Percentiles rank a stretch among this genome's conserved stretches.
Evolutionary conservation across 2,329 filamentous ascomycete species (phyloP).

Genomic region (Ophiobolus disseminans): DNA sequence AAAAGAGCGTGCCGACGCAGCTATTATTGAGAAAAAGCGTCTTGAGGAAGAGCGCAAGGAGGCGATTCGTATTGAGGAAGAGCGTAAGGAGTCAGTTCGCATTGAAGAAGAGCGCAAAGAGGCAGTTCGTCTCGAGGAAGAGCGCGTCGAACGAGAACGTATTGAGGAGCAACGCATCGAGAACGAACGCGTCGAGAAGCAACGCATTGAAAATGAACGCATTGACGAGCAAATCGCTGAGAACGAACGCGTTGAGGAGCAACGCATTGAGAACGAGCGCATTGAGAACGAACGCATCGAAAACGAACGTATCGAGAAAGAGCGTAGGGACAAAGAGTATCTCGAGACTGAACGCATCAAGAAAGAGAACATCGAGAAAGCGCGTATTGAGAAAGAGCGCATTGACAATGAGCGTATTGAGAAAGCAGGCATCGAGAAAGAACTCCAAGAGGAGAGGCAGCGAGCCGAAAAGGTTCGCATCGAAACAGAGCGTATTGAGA

Average conservation of each 20-base stretch:
- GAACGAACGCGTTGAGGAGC: neutral
- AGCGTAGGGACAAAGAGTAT: neutral
- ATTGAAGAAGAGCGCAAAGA: too few relatives aligned
- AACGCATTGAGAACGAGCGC: neutral
- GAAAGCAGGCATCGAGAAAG: neutral
- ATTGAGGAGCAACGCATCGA: neutral
- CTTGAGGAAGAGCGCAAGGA: too few relatives aligned
- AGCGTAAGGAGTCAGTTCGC: too few relatives aligned
- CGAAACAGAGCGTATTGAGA: too few relatives aligned
- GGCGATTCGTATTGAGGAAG: too few relatives aligned
- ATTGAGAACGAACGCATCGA: neutral
- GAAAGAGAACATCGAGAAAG: neutral
- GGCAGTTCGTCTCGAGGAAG: neutral
- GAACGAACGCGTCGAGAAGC: neutral
- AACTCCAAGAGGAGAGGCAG: too few relatives aligned
- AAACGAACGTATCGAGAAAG: neutral
- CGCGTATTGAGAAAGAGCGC: neutral
- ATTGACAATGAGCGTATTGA: neutral
- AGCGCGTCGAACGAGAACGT: neutral
- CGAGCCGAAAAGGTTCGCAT: neutral
- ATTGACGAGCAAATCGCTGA: neutral
- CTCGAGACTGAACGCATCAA: neutral
- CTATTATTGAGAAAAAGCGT: too few relatives aligned
- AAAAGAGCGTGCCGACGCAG: too few relatives aligned
- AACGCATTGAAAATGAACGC: neutral